phyloP scores from a whole-genome alignment of 2,329 filamentous ascomycete species.

The Ascomycota sp. region DNA sequence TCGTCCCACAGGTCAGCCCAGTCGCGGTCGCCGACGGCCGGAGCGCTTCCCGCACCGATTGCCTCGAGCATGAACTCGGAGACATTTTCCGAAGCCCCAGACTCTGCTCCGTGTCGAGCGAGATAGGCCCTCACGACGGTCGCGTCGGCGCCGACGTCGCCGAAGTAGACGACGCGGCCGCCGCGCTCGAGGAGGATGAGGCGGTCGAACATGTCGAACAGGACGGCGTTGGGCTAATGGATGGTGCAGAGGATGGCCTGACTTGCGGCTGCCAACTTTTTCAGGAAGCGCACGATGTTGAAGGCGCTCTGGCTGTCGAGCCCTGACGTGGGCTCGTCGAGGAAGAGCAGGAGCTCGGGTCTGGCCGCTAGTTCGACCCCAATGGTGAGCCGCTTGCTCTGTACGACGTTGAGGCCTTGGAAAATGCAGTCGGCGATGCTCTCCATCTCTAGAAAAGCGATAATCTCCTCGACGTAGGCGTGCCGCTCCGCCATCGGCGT shows the following conservation, averaged over 20 bases:
- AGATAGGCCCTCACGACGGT: constrained; percentile 46
- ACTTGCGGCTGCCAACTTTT: constrained; percentile 56
- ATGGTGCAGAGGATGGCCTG: constrained; percentile 85
- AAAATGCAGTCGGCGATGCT: constrained; percentile 37
- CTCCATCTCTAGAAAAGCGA: constrained; percentile 37
- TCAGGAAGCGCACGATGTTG: constrained; percentile 61
- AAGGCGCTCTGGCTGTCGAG: constrained; percentile 44
- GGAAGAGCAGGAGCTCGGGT: constrained; percentile 54
- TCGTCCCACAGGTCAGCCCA: constrained; percentile 67
- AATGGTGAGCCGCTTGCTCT: constrained; percentile 65
- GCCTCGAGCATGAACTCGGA: constrained; percentile 75
- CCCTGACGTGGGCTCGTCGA: constrained; percentile 62
- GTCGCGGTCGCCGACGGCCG: constrained; percentile 53
- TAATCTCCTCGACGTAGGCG: constrained; percentile 40
- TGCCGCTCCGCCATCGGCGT: constrained; percentile 34
- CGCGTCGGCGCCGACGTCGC: constrained; percentile 62
- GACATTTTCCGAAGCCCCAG: constrained; percentile 33
- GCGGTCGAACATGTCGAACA: constrained; percentile 78
- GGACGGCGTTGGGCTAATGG: constrained; percentile 68
- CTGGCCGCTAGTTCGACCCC: constrained; percentile 78
- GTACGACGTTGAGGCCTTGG: constrained; percentile 43
- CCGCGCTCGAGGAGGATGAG: constrained; percentile 60
- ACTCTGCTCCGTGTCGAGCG: constrained; percentile 37
- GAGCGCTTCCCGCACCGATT: constrained; percentile 53
- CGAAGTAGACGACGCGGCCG: constrained; percentile 70